Evolutionary conservation across 2,329 filamentous ascomycete genomes (phyloP).

Genomic region (Pseudophaeomoniella oleicola): DNA sequence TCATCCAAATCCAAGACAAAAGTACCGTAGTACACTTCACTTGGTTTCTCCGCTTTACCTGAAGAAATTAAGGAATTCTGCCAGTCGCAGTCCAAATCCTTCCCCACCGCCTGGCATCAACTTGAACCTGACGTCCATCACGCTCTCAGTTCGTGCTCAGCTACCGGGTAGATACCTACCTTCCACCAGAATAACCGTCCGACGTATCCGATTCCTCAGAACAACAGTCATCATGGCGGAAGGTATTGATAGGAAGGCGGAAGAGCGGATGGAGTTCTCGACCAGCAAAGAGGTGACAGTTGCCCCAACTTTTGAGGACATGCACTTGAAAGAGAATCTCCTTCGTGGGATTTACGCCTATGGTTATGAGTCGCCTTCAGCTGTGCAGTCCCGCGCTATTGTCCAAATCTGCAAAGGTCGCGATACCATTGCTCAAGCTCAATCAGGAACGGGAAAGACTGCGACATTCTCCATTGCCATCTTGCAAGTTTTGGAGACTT

Average conservation of each 20-base stretch:
- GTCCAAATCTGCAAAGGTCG: slow-evolving; percentile 98
- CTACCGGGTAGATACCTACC: too few species aligned
- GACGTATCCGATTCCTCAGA: not conserved
- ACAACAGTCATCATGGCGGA: slow-evolving; percentile 72
- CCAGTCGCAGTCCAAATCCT: too few species aligned
- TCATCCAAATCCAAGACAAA: too few species aligned
- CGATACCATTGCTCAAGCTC: slow-evolving; percentile 95
- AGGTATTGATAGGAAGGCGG: slow-evolving; percentile 77
- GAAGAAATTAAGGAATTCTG: too few species aligned
- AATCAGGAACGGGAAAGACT: slow-evolving; percentile 94
- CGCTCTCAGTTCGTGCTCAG: too few species aligned
- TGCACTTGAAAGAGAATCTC: slow-evolving; percentile 95
- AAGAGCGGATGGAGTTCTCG: slow-evolving; percentile 95
- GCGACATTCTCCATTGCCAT: slow-evolving; percentile 94
- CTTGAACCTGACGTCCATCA: too few species aligned
- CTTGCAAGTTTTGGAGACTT: slow-evolving; percentile 89
- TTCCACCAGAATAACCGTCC: too few species aligned
- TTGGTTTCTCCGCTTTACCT: too few species aligned
- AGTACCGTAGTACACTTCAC: too few species aligned
- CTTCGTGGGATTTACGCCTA: slow-evolving; percentile 97
- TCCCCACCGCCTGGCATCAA: too few species aligned
- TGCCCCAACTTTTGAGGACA: slow-evolving; percentile 83
- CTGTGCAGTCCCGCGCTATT: slow-evolving; percentile 93
- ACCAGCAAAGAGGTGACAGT: slow-evolving; percentile 95
- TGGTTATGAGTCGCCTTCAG: slow-evolving; percentile 94